Conservation (phyloP, 1,284 basidiomycete genomes). For the Ustilago nuda region DNA sequence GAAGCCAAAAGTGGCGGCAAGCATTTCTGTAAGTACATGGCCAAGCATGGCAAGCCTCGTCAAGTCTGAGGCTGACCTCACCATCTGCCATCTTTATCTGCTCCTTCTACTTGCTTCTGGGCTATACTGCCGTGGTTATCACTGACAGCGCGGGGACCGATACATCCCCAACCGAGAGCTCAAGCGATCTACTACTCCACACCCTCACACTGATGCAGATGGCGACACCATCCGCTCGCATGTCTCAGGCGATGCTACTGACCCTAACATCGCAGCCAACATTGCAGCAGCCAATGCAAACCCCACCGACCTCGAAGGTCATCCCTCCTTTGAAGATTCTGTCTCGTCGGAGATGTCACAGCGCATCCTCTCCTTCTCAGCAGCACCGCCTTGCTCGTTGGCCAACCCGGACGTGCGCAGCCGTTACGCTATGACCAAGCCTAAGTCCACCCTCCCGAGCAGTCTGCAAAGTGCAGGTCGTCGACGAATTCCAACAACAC, state of each 20-base stretch:
- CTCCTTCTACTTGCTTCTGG: not conserved
- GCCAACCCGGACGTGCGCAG: conserved; percentile 67
- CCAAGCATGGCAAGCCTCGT: too few relatives aligned
- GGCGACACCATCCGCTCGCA: conserved; percentile 56
- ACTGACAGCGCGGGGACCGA: conserved; percentile 60
- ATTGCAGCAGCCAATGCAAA: conserved; percentile 54
- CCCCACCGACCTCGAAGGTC: conserved; percentile 56
- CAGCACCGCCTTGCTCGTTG: conserved; percentile 69
- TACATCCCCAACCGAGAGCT: conserved; percentile 66
- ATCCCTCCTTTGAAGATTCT: conserved; percentile 59
- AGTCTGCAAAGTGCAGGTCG: conserved; percentile 71
- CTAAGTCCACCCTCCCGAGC: conserved; percentile 62
- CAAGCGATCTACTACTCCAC: conserved; percentile 40
- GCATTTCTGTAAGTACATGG: conserved; percentile 37
- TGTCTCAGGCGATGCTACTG: conserved; percentile 37
- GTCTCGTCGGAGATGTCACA: conserved; percentile 68
- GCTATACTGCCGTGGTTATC: not conserved
- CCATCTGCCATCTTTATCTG: not conserved
- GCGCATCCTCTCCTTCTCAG: conserved; percentile 71
- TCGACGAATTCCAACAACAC: conserved; percentile 83
- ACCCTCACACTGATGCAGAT: conserved; percentile 48
- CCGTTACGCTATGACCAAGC: conserved; percentile 58
- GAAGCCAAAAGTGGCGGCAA: conserved; percentile 45
- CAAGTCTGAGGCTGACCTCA: too few relatives aligned
- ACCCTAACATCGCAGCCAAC: conserved; percentile 51